These are phyloP conservation scores for Papiliotrema fonsecae DNA, from an alignment of 1,284 basidiomycete species.

Conservation along the genomic window DNA sequence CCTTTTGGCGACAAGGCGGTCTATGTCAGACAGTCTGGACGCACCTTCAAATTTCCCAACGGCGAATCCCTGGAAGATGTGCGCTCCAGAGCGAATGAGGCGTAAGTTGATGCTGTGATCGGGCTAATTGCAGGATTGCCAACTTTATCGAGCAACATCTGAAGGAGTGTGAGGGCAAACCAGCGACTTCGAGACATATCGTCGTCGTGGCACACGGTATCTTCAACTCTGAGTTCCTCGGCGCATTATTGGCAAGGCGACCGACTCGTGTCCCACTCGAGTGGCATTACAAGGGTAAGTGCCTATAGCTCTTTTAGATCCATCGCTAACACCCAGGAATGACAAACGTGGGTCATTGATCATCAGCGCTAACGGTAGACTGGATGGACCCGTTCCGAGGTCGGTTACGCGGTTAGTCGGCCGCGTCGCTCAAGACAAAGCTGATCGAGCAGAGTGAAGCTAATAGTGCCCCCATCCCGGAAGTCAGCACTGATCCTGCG, in stretches of 20 bases:
- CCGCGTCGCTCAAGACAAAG: not conserved
- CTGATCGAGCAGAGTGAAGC: conserved; percentile 18
- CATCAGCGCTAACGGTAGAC: conserved; percentile 29
- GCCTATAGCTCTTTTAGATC: too few relatives aligned
- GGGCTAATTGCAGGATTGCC: conserved; percentile 15
- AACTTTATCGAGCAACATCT: conserved; percentile 42
- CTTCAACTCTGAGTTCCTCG: conserved; percentile 47
- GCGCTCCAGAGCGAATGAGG: conserved; percentile 38
- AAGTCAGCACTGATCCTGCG: conserved; percentile 20
- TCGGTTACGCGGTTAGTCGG: conserved; percentile 40
- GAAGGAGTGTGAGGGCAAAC: conserved; percentile 21
- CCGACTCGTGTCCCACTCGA: conserved; percentile 36
- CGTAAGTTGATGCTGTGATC: conserved; percentile 27
- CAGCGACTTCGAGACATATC: conserved; percentile 26
- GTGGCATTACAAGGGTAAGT: conserved; percentile 44
- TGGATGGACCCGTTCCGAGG: conserved; percentile 50
- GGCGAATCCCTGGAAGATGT: conserved; percentile 48
- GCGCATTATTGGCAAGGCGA: conserved; percentile 40
- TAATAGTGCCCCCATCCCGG: conserved; percentile 3
- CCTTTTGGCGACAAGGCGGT: conserved; percentile 36
- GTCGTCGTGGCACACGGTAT: conserved; percentile 49
- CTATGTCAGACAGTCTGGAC: conserved; percentile 33
- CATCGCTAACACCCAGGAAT: conserved; percentile 32
- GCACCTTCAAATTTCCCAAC: conserved; percentile 35
- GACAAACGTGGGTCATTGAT: conserved; percentile 41